Percentiles rank a stretch among this genome's conserved stretches.
Conservation (phyloP, 345 rosid genomes). For the Gossypium turneri region DNA sequence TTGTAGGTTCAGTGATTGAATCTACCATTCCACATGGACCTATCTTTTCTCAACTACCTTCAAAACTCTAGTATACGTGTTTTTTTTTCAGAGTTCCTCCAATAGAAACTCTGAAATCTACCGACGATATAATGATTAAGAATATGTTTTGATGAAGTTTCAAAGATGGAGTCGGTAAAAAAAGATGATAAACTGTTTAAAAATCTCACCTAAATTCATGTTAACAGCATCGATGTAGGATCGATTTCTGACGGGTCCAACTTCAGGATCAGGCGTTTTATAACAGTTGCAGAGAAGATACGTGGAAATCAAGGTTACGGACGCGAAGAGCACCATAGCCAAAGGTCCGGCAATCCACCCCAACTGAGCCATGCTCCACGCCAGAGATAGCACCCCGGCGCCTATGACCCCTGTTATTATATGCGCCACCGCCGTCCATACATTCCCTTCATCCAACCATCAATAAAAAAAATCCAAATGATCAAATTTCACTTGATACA, state of each 20-base stretch:
- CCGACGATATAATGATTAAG: not conserved
- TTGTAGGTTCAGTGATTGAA: not conserved
- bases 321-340: conserved; percentile 42
- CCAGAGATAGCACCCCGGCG: conserved; percentile 52
- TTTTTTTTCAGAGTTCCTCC: not conserved
- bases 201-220: conserved; percentile 23
- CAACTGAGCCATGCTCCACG: conserved; percentile 66
- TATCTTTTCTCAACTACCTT: not conserved
- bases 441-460: conserved; percentile 23
- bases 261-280: conserved; percentile 43
- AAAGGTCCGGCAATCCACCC: conserved; percentile 78
- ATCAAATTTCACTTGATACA: not conserved
- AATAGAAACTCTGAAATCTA: not conserved
- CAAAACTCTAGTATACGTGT: not conserved
- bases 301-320: conserved; percentile 40
- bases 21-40: not conserved
- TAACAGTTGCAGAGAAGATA: conserved; percentile 53
- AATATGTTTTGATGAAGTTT: not conserved
- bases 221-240: conserved; percentile 40
- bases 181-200: not conserved
- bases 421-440: conserved; percentile 51
- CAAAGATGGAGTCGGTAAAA: not conserved
- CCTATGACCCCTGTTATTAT: conserved; percentile 51
- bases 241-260: conserved; percentile 40
- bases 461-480: not conserved